A percentile compares a stretch with the other conserved stretches of the same genome.
These are phyloP conservation scores for Nosema granulosis DNA, from an alignment of 371 early-diverging fungal species.

Conservation along the genomic window DNA sequence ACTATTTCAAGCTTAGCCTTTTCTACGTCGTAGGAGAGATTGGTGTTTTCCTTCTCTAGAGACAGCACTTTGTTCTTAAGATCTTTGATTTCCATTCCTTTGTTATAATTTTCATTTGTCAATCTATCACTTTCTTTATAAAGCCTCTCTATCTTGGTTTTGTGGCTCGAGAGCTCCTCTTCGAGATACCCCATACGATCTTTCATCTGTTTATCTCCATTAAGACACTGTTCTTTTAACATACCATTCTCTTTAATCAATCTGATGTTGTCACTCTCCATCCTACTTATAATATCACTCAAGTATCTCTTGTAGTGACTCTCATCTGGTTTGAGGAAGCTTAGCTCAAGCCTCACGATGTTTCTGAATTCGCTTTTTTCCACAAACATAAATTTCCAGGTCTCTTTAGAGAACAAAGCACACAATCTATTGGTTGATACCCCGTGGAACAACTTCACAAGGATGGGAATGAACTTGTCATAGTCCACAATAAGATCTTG, in stretches of 20 bases:
- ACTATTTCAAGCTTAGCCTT: conserved; percentile 44
- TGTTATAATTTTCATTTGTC: conserved; percentile 9
- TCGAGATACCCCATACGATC: conserved; percentile 47
- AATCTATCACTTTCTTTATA: conserved; percentile 32
- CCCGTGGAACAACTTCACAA: conserved; percentile 62
- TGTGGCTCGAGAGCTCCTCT: conserved; percentile 12
- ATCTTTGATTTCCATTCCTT: conserved; percentile 27
- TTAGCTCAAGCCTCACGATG: conserved; percentile 65
- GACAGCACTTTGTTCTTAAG: conserved; percentile 35
- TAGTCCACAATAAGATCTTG: conserved; percentile 67
- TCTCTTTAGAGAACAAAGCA: conserved; percentile 47
- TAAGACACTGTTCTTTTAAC: conserved; percentile 54
- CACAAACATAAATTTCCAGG: conserved; percentile 58
- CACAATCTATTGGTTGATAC: conserved; percentile 48
- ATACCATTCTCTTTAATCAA: conserved; percentile 61
- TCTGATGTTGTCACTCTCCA: conserved; percentile 62
- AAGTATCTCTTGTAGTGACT: conserved; percentile 62
- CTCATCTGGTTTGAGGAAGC: conserved; percentile 62
- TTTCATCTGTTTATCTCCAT: conserved; percentile 33
- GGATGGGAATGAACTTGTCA: conserved; percentile 55
- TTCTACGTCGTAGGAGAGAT: conserved; percentile 53
- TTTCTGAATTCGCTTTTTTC: conserved; percentile 67
- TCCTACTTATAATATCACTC: conserved; percentile 58
- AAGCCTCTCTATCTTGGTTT: conserved; percentile 46
- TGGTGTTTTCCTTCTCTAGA: conserved; percentile 48